A percentile compares a stretch with the other conserved stretches of the same genome.
Evolutionary conservation across 2,329 filamentous ascomycete genomes (phyloP).

Genomic region (Ophiostoma angusticollis): DNA sequence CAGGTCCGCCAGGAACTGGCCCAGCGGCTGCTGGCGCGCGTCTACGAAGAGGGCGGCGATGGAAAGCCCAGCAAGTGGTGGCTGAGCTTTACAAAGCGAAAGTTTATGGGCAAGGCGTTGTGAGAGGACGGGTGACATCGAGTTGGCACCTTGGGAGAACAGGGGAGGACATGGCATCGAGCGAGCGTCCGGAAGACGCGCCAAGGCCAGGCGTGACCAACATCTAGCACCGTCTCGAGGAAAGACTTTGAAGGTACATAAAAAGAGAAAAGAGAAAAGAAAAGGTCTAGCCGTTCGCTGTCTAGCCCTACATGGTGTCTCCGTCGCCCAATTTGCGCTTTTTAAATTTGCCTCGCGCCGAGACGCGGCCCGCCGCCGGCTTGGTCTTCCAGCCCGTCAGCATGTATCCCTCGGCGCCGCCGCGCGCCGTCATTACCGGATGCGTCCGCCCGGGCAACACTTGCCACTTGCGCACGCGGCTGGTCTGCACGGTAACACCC

Average conservation of each 20-base stretch:
- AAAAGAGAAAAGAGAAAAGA: not conserved
- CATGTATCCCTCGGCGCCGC: slow-evolving; percentile 81
- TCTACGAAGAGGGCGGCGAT: slow-evolving; percentile 68
- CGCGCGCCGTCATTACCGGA: slow-evolving; percentile 79
- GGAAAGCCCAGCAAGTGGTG: slow-evolving; percentile 76
- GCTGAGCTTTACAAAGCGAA: slow-evolving; percentile 97
- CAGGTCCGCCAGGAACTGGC: slow-evolving; percentile 92
- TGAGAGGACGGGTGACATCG: slow-evolving; percentile 24
- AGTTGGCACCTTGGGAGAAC: not conserved
- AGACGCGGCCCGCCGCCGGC: slow-evolving; percentile 65
- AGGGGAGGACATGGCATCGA: too few relatives aligned
- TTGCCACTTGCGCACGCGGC: slow-evolving; percentile 70
- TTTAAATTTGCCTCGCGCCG: slow-evolving; percentile 70
- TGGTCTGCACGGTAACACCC: slow-evolving; percentile 68
- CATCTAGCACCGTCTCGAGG: too few relatives aligned
- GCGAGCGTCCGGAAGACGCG: too few relatives aligned
- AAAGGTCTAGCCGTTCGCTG: too few relatives aligned
- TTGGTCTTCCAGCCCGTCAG: slow-evolving; percentile 74
- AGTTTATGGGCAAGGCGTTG: slow-evolving; percentile 96
- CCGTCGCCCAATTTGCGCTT: slow-evolving; percentile 35
- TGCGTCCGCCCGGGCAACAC: slow-evolving; percentile 85
- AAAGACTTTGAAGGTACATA: not conserved
- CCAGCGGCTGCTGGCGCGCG: slow-evolving; percentile 63
- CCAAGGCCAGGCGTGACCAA: too few relatives aligned
- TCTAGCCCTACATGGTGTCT: not conserved